Evolutionary conservation across 176 grass and related monocot genomes (phyloP).

Genomic region (Canna indica): DNA sequence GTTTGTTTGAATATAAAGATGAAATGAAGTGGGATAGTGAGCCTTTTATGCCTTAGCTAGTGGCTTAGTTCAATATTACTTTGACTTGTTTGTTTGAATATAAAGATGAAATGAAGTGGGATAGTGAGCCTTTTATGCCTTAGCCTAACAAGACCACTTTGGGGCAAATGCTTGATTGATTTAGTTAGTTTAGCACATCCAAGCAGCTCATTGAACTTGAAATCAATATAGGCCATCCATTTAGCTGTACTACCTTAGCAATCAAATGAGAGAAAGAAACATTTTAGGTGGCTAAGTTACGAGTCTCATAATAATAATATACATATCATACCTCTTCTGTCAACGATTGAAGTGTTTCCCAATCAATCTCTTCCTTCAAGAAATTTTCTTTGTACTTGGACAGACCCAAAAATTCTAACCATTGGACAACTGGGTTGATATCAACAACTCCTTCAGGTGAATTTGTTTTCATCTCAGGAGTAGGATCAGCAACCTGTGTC

Average conservation of each 20-base stretch:
- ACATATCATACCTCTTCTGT: conserved; percentile 71
- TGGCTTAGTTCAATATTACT: not conserved
- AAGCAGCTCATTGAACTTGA: not conserved
- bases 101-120: not conserved
- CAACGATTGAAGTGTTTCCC: conserved; percentile 79
- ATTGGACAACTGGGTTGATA: conserved; percentile 37
- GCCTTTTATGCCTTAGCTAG: no score
- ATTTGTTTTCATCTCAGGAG: conserved; percentile 28
- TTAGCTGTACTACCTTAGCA: not conserved
- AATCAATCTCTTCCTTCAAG: conserved; percentile 76
- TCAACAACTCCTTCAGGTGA: conserved; percentile 33
- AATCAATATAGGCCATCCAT: not conserved
- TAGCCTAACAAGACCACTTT: not conserved
- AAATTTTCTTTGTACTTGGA: conserved; percentile 77
- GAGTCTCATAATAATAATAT: not conserved
- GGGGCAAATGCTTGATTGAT: not conserved
- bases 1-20: not conserved
- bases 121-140: no score
- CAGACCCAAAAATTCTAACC: conserved; percentile 58
- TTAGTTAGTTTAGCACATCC: not conserved
- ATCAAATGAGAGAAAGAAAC: not conserved
- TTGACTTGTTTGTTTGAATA: not conserved
- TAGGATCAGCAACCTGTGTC: conserved; percentile 37
- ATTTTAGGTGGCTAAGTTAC: not conserved
- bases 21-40: no score